Base-by-base conservation (phyloP, 2,329 filamentous ascomycete species). In the Fusarium gaditjirri region DNA sequence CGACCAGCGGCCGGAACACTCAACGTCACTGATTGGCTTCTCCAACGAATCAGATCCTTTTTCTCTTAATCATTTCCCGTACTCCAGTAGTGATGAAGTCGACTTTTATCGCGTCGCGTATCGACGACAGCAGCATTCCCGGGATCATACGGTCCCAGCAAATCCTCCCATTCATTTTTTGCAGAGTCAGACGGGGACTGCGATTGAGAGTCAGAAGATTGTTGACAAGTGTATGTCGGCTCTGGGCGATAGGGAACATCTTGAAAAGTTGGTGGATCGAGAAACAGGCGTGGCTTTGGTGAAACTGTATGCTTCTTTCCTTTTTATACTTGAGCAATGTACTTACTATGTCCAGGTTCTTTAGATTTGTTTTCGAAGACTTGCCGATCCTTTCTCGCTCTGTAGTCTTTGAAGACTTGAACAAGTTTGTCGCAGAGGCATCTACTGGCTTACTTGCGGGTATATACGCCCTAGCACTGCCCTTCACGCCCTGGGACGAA, bases 41-140 rank as follows among this genome's bases (percentile, higher is more conserved):
- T 62, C 59, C 0, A 62, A 62, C 16, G 59, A 62, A 1, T 62
- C 59, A 0, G 59, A 62, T 4, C 59, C 59, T 0, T 62, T 62
- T 13, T 62, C 59, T 11, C 54, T 62, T 0, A 14, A 47, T 1
- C 35, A 60, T 17, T 62, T 62, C 0, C 59, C 59, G 8, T 62
- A 62, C 2, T 60, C 59, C 0, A 60, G 36, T 7, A 46, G 43
- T 16, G 59, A 62, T 10, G 59, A 62, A 21, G 59, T 62, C 7
- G 59, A 62, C 7, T 62, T 62, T 19, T 62, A 46, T 29, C 59
- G 59, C 11, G 59, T 62, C 13, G 12, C 59, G 3, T 62, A 62
- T 13, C 59, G 59, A 3, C 19, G 41, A 9, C 59, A 62, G 5
- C 55, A 58, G 5, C 14, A 50, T 3, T 6, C 43, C 6, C 43